phyloP scores from a whole-genome alignment of 768 basidiomycete species.

The Tricholoma bakamatsutake region DNA sequence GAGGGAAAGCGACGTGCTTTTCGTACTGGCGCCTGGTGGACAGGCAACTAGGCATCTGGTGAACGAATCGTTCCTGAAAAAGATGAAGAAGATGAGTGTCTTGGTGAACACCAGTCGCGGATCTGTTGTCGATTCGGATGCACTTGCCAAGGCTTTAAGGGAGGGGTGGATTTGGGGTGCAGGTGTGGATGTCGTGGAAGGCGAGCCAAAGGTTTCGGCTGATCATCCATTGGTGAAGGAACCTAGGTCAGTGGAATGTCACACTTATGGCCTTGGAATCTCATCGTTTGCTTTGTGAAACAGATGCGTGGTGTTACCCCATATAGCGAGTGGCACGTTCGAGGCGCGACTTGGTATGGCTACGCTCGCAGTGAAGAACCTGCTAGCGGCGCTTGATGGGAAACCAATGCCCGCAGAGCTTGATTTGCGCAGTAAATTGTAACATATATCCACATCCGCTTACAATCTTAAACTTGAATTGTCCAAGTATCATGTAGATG shows the following conservation, averaged over 20 bases:
- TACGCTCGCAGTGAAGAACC: constrained; percentile 62
- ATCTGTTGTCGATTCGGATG: constrained; percentile 84
- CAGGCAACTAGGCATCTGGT: constrained; percentile 67
- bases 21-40: constrained; percentile 79
- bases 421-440: constrained; percentile 17
- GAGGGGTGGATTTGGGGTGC: constrained; percentile 87
- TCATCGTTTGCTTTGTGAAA: not conserved
- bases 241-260: constrained; percentile 43
- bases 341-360: constrained; percentile 86
- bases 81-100: constrained; percentile 83
- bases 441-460: not conserved
- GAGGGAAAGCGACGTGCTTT: constrained; percentile 72
- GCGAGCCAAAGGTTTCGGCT: constrained; percentile 69
- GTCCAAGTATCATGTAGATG: too few relatives aligned
- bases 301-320: constrained; percentile 81
- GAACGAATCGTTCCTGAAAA: constrained; percentile 59
- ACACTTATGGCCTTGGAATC: not conserved
- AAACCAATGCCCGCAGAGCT: constrained; percentile 50
- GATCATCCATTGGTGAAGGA: constrained; percentile 81
- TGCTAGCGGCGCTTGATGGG: constrained; percentile 51
- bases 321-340: constrained; percentile 85
- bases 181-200: constrained; percentile 90
- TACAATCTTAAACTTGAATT: too few relatives aligned
- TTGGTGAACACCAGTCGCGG: constrained; percentile 86
- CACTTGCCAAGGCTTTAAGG: constrained; percentile 72